Conservation (phyloP, 306 rosid genomes). For the Cotoneaster glaucophyllus region DNA sequence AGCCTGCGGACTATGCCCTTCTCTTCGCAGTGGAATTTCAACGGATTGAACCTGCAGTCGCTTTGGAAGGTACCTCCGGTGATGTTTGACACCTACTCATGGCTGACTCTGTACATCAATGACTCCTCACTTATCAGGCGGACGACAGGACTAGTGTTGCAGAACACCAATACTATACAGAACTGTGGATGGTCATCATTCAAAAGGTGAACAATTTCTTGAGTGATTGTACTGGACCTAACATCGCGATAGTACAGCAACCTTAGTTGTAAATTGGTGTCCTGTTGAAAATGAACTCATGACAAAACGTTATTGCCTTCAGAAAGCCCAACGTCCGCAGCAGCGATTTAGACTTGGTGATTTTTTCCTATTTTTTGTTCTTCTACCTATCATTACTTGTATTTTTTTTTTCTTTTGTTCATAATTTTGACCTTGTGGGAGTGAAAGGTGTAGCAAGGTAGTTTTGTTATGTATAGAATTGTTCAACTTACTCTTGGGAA, state of each 20-base stretch:
- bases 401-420: not conserved
- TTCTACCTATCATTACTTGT: not conserved
- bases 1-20: not conserved
- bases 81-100: not conserved
- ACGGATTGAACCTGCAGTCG: not conserved
- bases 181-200: not conserved
- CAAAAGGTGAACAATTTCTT: not conserved
- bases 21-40: not conserved
- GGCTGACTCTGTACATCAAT: not conserved
- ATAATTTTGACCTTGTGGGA: not conserved
- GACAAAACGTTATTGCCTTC: not conserved
- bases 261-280: not conserved
- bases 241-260: not conserved
- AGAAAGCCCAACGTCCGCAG: not conserved
- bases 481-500: not conserved
- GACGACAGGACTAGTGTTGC: not conserved
- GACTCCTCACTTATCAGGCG: not conserved
- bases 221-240: not conserved
- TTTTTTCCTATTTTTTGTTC: not conserved
- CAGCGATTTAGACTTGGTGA: not conserved
- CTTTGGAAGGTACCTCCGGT: not conserved
- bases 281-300: not conserved
- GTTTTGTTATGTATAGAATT: not conserved
- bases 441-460: slow-evolving; percentile 4
- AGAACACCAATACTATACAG: not conserved